A percentile compares a stretch with the other conserved stretches of the same genome.
phyloP scores from a whole-genome alignment of 164 flowering plant species.

The Stephania japonica region DNA sequence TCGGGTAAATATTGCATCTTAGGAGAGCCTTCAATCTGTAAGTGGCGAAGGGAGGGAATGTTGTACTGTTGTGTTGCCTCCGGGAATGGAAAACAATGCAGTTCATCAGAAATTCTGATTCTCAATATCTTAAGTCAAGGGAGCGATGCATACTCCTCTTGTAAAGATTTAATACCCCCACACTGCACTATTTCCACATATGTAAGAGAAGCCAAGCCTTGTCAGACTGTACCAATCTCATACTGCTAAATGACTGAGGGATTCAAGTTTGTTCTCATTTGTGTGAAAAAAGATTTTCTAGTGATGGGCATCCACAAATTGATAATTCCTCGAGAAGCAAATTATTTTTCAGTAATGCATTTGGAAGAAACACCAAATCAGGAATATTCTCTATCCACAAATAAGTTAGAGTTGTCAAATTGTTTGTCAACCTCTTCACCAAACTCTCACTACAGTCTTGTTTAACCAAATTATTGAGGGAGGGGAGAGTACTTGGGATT shows the following conservation, averaged over 20 bases:
- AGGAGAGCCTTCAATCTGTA: not conserved
- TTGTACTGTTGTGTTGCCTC: not conserved
- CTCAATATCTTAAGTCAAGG: not conserved
- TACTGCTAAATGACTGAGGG: not conserved
- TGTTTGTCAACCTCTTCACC: not conserved
- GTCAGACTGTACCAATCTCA: not conserved
- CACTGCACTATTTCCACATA: not conserved
- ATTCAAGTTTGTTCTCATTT: not conserved
- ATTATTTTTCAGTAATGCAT: not conserved
- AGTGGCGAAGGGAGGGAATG: not conserved
- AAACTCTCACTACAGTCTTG: not conserved
- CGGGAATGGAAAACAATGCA: not conserved
- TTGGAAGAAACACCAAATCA: not conserved
- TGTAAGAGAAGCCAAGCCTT: not conserved
- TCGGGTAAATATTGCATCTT: not conserved
- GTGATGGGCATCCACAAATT: conserved; percentile 1
- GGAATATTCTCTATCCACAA: not conserved
- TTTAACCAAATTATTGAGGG: not conserved
- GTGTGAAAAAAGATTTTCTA: not conserved
- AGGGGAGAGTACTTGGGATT: not conserved
- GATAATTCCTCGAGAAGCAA: not conserved
- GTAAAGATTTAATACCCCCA: not conserved
- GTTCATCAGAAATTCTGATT: not conserved
- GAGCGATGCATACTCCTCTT: not conserved
- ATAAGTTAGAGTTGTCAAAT: not conserved